Conservation (phyloP, 495 filamentous ascomycete genomes). For the Aspergillus ostianus region DNA sequence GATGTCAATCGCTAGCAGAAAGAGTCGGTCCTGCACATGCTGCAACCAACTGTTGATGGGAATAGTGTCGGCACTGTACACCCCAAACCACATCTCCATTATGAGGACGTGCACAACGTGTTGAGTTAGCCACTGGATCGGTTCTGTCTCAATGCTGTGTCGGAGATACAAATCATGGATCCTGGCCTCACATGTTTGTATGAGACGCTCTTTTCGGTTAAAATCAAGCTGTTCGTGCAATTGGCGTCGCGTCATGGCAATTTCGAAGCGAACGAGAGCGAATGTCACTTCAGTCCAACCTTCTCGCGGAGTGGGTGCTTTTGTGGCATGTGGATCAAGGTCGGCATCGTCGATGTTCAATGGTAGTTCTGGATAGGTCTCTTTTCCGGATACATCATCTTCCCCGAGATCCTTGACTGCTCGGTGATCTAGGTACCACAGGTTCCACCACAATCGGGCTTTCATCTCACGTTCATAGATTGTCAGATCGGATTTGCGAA, state of each 20-base stretch:
- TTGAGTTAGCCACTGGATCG: constrained; percentile 15
- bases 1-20: constrained; percentile 11
- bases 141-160: constrained; percentile 8
- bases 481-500: background rate
- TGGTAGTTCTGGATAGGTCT: constrained; percentile 1
- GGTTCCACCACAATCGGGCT: constrained; percentile 12
- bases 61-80: background rate
- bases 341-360: constrained; percentile 10
- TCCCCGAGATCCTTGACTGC: constrained; percentile 8
- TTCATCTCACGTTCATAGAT: constrained; percentile 9
- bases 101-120: constrained; percentile 12
- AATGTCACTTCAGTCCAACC: constrained; percentile 18
- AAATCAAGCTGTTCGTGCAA: background rate
- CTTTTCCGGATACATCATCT: background rate
- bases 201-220: background rate
- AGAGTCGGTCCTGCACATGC: constrained; percentile 8
- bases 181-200: constrained; percentile 7
- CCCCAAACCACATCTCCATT: constrained; percentile 15
- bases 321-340: constrained; percentile 2
- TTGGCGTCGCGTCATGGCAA: constrained; percentile 6
- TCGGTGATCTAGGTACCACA: constrained; percentile 17
- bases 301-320: background rate
- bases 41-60: background rate
- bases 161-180: constrained; percentile 10
- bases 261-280: constrained; percentile 11